phyloP scores from a whole-genome alignment of 331 rosid species.

The Saraca asoca region DNA sequence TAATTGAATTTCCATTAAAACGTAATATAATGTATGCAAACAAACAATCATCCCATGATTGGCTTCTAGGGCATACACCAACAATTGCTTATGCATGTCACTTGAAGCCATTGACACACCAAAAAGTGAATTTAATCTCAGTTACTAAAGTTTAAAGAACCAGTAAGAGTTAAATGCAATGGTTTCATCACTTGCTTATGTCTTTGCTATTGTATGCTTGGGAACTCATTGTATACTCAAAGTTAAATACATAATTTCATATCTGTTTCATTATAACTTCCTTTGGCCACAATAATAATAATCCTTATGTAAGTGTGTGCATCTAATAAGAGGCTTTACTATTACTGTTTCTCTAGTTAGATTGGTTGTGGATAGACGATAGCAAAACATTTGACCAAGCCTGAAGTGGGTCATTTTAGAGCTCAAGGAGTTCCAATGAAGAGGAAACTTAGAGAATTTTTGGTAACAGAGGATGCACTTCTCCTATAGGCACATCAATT shows the following conservation, averaged over 20 bases:
- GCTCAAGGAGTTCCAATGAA: constrained; percentile 94
- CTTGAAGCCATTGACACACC: not conserved
- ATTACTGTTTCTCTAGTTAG: constrained; percentile 70
- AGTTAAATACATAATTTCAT: not conserved
- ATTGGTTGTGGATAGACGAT: constrained; percentile 99
- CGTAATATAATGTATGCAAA: too few species aligned
- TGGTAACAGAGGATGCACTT: constrained; percentile 90
- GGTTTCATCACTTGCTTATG: not conserved
- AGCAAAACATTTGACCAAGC: constrained; percentile 82
- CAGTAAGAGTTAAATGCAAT: not conserved
- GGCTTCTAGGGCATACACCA: too few species aligned
- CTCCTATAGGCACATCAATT: constrained; percentile 84
- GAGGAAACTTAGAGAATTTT: constrained; percentile 87
- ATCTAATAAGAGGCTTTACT: constrained; percentile 40
- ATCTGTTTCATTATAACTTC: not conserved
- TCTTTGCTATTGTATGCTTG: not conserved
- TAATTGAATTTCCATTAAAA: too few species aligned
- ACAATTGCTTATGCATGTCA: not conserved
- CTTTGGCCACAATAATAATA: not conserved
- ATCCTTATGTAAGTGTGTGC: not conserved
- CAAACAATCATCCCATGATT: too few species aligned
- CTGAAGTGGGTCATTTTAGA: constrained; percentile 97
- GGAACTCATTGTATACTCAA: not conserved
- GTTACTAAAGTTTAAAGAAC: not conserved
- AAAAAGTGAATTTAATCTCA: not conserved